Base-by-base conservation (phyloP, 1,284 basidiomycete genomes). In the Cryptococcus sp. region DNA sequence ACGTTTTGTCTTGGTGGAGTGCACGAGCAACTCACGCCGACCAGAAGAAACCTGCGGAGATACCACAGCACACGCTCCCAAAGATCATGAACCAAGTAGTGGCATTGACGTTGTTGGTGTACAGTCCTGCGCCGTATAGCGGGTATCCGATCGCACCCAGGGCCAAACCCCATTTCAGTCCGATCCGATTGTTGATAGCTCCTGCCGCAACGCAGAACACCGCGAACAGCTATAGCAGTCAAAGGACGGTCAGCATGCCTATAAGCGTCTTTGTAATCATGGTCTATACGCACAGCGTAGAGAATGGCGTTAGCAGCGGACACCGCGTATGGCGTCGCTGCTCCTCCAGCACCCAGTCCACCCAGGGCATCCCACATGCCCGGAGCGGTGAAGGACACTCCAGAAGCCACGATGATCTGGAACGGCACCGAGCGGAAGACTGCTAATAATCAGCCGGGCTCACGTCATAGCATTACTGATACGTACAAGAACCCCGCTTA, bases 41-140 rank as follows among this genome's bases (percentile, higher is more conserved):
- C 73, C 73, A 75, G 65, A 75, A 75, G 61, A 73, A 68, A 4
- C 71, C 73, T 5, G 73, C 71, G 6, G 58, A 61, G 50, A 73
- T 65, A 40, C 73, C 73, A 54, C 71, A 73, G 23, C 53, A 56
- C 5, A 64, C 67, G 25, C 61, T 61, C 5, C 70, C 73, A 35
- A 71, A 69, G 47, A 72, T 60, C 51, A 74, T 58, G 54, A 72
- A 69, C 62, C 69, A 69, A 15, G 62, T 61, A 2, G 60, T 66
- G 16, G 67, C 57, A 6, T 54, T 57, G 5, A 57, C 53, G 52
- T 66, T 67, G 52, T 71, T 73, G 54, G 60, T 64, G 55, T 75
- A 75, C 23, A 75, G 66, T 10, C 68, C 73, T 16, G 72, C 73
- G n/a, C 65, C 65, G 57, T 75, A 73, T 0, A 70, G 61, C 0